Evolutionary conservation across 2,329 filamentous ascomycete species (phyloP), one percentile per base, ranked within the genome.

Genomic region (Penicillium olsonii): DNA sequence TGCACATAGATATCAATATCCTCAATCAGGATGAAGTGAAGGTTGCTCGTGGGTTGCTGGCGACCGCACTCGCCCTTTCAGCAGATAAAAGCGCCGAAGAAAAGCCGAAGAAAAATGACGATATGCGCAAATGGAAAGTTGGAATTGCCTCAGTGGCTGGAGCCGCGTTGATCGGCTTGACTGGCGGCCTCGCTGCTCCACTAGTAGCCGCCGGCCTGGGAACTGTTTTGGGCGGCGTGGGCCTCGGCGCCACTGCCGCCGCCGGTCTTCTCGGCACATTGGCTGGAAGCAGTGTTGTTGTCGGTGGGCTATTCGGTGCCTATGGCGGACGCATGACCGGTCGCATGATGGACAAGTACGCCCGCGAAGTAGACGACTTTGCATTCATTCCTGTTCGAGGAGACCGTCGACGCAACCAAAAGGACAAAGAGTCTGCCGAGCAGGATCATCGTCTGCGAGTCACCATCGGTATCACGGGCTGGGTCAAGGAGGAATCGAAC

Each of bases 241-340:
- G 90, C 2, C 78, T 96, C 1, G 85, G 87, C 15, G 80, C 85
- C 1, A 85, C 85, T 2, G 84, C 86, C 18, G 87, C 90, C 10
- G 90, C 91, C 17, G 84, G 84, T 1, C 84, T 96, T 45, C 75
- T 97, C 0, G 92, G 92, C 10, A 81, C 85, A 15, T 78, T 96
- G 63, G 87, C 90, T 2, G 86, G 92, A 31, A 94, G 87, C 54
- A 83, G 86, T 5, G 81, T 94, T 14, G 77, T 91, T 35, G 87
- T 96, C 24, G 92, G 92, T 14, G 84, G 87, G 31, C 75, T 97
- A 33, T 96, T 97, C 64, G 94, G 94, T 8, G 89, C 94, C n/a
- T 96, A 95, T 65, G 88, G 88, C 37, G 85, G 87, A 1, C 83
- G 86, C 29, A 92, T 95, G 79, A 88, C 88, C 0, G 84, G 85